phyloP scores from a whole-genome alignment of 306 rosid genomes.

The Begonia masoniana region DNA sequence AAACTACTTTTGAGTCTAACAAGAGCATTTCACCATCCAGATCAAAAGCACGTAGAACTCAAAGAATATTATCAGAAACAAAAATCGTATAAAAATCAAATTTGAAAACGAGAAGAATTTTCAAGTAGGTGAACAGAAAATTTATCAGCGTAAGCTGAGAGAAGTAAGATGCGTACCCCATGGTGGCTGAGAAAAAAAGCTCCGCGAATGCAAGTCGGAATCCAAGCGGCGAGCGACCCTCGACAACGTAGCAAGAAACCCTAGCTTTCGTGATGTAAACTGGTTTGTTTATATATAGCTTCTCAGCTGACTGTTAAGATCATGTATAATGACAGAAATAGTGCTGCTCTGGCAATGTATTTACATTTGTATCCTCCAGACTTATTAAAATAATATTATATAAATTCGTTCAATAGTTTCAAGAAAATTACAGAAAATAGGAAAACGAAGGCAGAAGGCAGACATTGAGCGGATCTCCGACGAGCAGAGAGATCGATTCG shows the following conservation, averaged over 20 bases:
- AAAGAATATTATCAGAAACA: no score
- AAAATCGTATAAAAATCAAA: no score
- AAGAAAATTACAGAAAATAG: no score
- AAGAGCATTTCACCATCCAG: no score
- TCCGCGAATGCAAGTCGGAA: neutral
- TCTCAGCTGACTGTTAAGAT: neutral
- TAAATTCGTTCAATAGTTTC: no score
- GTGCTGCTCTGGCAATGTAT: neutral
- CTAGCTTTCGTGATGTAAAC: neutral
- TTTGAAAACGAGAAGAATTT: no score
- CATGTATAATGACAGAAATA: neutral
- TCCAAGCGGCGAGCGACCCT: neutral
- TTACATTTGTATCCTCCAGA: neutral
- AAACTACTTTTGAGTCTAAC: no score
- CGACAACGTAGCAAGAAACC: neutral
- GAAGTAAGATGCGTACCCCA: conserved; percentile 10
- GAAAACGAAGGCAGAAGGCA: no score
- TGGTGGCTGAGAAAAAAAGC: conserved; percentile 1
- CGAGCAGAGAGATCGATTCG: neutral
- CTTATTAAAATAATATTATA: no score
- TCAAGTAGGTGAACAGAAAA: no score
- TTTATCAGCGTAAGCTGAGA: neutral
- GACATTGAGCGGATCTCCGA: no score
- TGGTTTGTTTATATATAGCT: neutral
- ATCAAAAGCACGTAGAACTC: no score